Conservation (phyloP, 1,284 basidiomycete genomes). For the Ganoderma boninense region DNA sequence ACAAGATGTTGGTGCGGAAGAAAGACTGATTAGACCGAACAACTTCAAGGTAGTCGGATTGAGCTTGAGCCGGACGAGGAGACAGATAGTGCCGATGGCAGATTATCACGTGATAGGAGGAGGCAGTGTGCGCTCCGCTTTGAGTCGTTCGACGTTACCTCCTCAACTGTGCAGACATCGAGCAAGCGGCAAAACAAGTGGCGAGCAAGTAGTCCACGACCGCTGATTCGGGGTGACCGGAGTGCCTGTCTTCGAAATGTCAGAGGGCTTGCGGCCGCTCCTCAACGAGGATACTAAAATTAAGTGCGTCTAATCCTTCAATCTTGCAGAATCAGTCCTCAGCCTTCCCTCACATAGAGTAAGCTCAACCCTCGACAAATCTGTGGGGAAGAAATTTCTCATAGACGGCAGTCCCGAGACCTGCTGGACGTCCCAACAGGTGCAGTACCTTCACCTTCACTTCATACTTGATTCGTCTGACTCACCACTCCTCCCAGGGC, state of each 20-base stretch:
- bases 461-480: neutral
- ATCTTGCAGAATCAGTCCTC: conserved; percentile 47
- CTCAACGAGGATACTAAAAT: conserved; percentile 33
- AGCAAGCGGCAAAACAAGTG: neutral
- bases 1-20: neutral
- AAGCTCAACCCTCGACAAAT: conserved; percentile 85
- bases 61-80: neutral
- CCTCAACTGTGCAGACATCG: neutral
- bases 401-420: conserved; percentile 79
- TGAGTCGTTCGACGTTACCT: neutral
- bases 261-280: conserved; percentile 19
- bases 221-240: neutral
- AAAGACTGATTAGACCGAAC: neutral
- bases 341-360: conserved; percentile 58
- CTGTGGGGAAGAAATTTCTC: conserved; percentile 74
- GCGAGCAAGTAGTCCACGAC: neutral
- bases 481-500: conserved; percentile 52
- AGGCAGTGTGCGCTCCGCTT: neutral
- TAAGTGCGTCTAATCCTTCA: conserved; percentile 26
- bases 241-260: conserved; percentile 3
- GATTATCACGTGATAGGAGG: neutral
- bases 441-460: conserved; percentile 40
- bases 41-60: neutral
- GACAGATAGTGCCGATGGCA: neutral
- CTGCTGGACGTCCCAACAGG: conserved; percentile 87